phyloP scores from a whole-genome alignment of 1,284 basidiomycete genomes.

The Cryptococcus wingfieldii region DNA sequence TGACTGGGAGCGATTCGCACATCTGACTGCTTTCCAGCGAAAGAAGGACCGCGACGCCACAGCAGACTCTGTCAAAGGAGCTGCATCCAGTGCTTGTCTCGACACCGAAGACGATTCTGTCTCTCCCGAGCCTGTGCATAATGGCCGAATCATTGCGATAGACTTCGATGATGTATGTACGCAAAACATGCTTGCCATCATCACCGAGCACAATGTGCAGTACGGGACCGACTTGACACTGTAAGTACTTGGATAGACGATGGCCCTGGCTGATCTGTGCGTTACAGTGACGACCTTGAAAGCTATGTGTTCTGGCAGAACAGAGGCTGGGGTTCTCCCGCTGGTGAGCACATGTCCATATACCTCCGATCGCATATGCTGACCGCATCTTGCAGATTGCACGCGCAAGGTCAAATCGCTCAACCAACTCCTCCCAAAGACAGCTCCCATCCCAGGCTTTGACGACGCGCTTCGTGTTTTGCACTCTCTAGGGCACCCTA shows the following conservation, averaged over 20 bases:
- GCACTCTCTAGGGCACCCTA: constrained; percentile 31
- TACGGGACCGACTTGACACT: constrained; percentile 26
- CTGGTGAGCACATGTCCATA: constrained; percentile 17
- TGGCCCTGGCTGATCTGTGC: background rate
- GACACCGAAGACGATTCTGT: background rate
- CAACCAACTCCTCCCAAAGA: constrained; percentile 20
- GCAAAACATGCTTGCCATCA: constrained; percentile 22
- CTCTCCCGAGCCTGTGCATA: constrained; percentile 3
- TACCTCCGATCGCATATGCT: background rate
- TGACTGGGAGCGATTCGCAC: background rate
- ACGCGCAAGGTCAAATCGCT: constrained; percentile 22
- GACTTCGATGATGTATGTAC: constrained; percentile 40
- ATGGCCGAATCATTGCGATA: constrained; percentile 32
- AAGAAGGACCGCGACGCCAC: background rate
- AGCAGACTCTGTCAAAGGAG: background rate
- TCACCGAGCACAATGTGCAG: constrained; percentile 22
- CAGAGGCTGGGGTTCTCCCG: constrained; percentile 32
- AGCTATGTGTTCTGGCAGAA: constrained; percentile 33
- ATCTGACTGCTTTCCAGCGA: background rate
- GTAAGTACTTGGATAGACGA: constrained; percentile 13
- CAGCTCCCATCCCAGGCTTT: constrained; percentile 24
- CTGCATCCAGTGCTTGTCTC: background rate
- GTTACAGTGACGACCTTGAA: constrained; percentile 24
- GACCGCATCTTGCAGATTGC: constrained; percentile 13
- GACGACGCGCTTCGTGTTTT: constrained; percentile 21